Percentiles rank a stretch among this genome's conserved stretches.
These are phyloP conservation scores for Hypoxylon sp. DNA, from an alignment of 2,329 filamentous ascomycete species.

Conservation along the genomic window DNA sequence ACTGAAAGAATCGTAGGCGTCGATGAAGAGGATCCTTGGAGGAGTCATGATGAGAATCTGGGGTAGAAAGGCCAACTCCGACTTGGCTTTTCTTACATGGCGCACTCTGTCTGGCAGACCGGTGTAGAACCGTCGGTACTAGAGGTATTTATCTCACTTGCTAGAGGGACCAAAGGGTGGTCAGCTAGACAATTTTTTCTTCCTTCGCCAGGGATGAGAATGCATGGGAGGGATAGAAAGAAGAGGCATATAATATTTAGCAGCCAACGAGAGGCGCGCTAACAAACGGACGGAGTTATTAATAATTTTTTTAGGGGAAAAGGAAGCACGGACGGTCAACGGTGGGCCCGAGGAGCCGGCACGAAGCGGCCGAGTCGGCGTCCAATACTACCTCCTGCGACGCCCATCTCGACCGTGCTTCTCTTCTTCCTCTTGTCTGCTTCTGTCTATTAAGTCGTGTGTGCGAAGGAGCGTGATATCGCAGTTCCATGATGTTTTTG, in stretches of 20 bases:
- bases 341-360: conserved; percentile 15
- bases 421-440: not conserved
- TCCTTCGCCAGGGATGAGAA: not conserved
- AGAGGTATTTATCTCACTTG: conserved; percentile 11
- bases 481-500: not conserved
- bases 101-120: not conserved
- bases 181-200: not conserved
- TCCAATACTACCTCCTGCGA: conserved; percentile 1
- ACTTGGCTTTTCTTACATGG: conserved; percentile 21
- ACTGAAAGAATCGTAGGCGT: conserved; percentile 96
- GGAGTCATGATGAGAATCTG: conserved; percentile 42
- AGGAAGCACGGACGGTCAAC: conserved; percentile 13
- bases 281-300: conserved; percentile 13
- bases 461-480: no score
- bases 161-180: not conserved
- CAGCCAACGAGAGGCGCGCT: not conserved
- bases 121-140: conserved; percentile 1
- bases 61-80: conserved; percentile 11
- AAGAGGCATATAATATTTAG: not conserved
- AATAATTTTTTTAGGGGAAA: conserved; percentile 17
- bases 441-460: not conserved
- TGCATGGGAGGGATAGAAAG: not conserved
- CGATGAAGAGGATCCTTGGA: conserved; percentile 80
- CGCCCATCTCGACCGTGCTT: not conserved
- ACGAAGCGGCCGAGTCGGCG: conserved; percentile 11